Evolutionary conservation across 2,329 filamentous ascomycete genomes (phyloP).

Genomic region (Fusarium acutatum): DNA sequence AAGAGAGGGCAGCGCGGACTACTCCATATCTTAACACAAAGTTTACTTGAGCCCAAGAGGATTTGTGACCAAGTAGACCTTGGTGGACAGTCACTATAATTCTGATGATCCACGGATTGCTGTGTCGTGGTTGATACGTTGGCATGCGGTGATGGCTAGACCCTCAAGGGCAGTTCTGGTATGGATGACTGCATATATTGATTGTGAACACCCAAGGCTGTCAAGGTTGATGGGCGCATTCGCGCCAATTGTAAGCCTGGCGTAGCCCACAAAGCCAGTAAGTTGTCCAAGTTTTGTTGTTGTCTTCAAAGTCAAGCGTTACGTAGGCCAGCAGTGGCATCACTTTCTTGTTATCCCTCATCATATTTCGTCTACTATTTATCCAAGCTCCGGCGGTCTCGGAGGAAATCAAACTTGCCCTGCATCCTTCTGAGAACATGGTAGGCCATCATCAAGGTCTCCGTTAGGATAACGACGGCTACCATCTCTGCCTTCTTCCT

Average conservation of each 20-base stretch:
- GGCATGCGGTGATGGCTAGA: background rate
- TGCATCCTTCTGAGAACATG: slow-evolving; percentile 40
- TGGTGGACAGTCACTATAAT: background rate
- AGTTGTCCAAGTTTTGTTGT: background rate
- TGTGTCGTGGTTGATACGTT: background rate
- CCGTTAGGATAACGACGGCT: slow-evolving; percentile 25
- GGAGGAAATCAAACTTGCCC: slow-evolving; percentile 42
- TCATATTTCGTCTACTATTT: slow-evolving; percentile 3
- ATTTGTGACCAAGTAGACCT: slow-evolving; percentile 12
- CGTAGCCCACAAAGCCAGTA: background rate
- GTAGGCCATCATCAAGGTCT: slow-evolving; percentile 35
- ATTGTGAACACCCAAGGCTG: background rate
- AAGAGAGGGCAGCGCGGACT: background rate
- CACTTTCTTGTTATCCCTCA: background rate
- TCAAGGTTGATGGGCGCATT: background rate
- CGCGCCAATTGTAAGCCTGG: background rate
- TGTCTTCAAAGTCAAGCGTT: background rate
- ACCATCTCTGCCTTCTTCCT: slow-evolving; percentile 25
- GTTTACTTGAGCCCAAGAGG: background rate
- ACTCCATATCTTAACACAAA: background rate
- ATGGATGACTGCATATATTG: background rate
- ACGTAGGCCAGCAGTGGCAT: background rate
- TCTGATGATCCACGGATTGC: background rate
- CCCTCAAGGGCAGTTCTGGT: background rate
- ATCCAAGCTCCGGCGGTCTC: slow-evolving; percentile 30